phyloP scores from a whole-genome alignment of 2,329 filamentous ascomycete genomes.

The Curvularia lunata region DNA sequence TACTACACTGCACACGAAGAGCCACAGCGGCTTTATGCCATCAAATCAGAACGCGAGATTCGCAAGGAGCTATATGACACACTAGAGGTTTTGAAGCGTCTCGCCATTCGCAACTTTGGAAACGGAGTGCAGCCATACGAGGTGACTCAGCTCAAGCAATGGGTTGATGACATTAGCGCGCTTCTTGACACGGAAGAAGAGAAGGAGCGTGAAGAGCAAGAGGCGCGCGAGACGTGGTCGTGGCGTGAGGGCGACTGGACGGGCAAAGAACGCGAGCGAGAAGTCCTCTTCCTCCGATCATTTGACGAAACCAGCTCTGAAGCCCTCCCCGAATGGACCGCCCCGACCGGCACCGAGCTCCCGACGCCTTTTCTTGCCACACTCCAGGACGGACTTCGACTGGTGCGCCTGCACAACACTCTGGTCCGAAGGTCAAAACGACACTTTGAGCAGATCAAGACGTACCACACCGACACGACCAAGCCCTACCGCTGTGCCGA shows the following conservation, averaged over 20 bases:
- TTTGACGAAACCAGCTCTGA: slow-evolving; percentile 65
- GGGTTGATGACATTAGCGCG: slow-evolving; percentile 78
- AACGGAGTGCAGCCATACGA: slow-evolving; percentile 83
- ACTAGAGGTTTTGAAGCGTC: slow-evolving; percentile 88
- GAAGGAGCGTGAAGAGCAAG: slow-evolving; percentile 74
- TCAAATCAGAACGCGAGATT: slow-evolving; percentile 86
- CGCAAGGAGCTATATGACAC: slow-evolving; percentile 83
- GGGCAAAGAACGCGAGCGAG: slow-evolving; percentile 78
- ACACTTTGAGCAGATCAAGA: slow-evolving; percentile 87
- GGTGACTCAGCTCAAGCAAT: slow-evolving; percentile 73
- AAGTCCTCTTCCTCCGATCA: slow-evolving; percentile 80
- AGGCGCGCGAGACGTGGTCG: slow-evolving; percentile 74
- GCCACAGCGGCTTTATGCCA: slow-evolving; percentile 81
- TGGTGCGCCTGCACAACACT: slow-evolving; percentile 89
- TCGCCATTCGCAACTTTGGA: slow-evolving; percentile 85
- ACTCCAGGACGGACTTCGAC: slow-evolving; percentile 78
- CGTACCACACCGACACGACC: slow-evolving; percentile 87
- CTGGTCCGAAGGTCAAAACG: slow-evolving; percentile 83
- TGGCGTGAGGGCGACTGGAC: slow-evolving; percentile 79
- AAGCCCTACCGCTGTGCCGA: slow-evolving; percentile 95
- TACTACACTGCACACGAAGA: slow-evolving; percentile 95
- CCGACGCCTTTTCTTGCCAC: slow-evolving; percentile 76
- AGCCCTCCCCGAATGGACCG: slow-evolving; percentile 71
- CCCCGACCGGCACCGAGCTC: slow-evolving; percentile 60
- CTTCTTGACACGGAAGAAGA: slow-evolving; percentile 79